Evolutionary conservation across 768 basidiomycete species (phyloP).

Genomic region (Lentinula sp.): DNA sequence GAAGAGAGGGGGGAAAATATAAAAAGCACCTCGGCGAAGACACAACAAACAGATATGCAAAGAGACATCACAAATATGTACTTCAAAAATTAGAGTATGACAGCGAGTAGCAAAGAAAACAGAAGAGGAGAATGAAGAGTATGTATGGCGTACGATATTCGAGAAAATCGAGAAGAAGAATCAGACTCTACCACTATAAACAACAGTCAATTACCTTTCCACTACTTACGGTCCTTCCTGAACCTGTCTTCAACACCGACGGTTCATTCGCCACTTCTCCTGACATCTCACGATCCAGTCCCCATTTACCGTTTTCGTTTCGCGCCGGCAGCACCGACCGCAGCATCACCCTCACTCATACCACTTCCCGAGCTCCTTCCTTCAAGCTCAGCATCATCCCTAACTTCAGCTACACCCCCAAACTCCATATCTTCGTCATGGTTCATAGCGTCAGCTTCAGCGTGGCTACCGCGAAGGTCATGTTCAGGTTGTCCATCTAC

Average conservation of each 20-base stretch:
- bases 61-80: neutral
- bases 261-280: too few relatives aligned
- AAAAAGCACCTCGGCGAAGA: neutral
- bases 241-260: too few relatives aligned
- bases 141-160: too few relatives aligned
- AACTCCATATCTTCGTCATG: conserved; percentile 8
- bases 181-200: too few relatives aligned
- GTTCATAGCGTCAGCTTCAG: neutral
- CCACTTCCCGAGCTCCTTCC: conserved; percentile 11
- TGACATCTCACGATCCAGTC: too few relatives aligned
- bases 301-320: conserved; percentile 26
- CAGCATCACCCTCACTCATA: conserved; percentile 12
- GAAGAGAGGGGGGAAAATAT: too few relatives aligned
- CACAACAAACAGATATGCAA: neutral
- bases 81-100: neutral
- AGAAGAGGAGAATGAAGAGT: neutral
- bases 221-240: neutral
- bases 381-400: conserved; percentile 12
- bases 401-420: conserved; percentile 8
- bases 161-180: too few relatives aligned
- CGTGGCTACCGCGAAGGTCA: neutral
- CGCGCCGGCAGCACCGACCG: conserved; percentile 28
- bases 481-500: neutral
- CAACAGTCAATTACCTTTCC: neutral
- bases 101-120: neutral